Conservation (phyloP, 176 grass and related monocot genomes). For the Oropetium thomaeum region DNA sequence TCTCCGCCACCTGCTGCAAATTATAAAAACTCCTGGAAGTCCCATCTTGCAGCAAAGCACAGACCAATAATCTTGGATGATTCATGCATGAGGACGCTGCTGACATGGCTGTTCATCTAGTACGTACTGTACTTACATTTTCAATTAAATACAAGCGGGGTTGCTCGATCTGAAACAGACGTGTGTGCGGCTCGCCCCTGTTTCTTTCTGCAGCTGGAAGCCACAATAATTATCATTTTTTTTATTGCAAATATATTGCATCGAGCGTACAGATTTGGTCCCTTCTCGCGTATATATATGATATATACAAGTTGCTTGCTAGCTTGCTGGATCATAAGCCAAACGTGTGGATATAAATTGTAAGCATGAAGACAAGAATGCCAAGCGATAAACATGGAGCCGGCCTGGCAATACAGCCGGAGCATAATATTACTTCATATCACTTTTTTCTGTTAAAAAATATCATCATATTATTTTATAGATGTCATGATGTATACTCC, state of each 20-base stretch:
- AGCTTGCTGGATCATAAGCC: constrained; percentile 3
- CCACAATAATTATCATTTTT: constrained; percentile 33
- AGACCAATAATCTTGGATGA: background rate
- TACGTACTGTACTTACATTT: too few species aligned
- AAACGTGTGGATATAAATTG: constrained; percentile 39
- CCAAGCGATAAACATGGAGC: background rate
- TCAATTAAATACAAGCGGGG: background rate
- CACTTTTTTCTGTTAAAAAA: background rate
- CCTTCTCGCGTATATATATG: too few species aligned
- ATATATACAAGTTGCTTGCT: constrained; percentile 34
- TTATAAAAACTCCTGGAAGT: constrained; percentile 24
- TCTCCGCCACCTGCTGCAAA: constrained; percentile 23
- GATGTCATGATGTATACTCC: background rate
- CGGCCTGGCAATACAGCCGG: background rate
- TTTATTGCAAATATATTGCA: background rate
- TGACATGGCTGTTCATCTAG: background rate
- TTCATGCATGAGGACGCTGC: constrained; percentile 34
- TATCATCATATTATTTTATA: background rate
- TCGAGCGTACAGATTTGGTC: background rate
- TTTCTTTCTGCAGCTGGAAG: constrained; percentile 11
- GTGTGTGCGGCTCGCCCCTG: background rate
- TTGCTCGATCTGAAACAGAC: background rate
- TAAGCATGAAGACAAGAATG: background rate
- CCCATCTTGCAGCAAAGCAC: background rate
- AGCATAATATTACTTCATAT: background rate